A percentile compares a stretch with the other conserved stretches of the same genome.
These are phyloP conservation scores for Annona squamosa DNA, from an alignment of 164 flowering plant species.

Conservation along the genomic window DNA sequence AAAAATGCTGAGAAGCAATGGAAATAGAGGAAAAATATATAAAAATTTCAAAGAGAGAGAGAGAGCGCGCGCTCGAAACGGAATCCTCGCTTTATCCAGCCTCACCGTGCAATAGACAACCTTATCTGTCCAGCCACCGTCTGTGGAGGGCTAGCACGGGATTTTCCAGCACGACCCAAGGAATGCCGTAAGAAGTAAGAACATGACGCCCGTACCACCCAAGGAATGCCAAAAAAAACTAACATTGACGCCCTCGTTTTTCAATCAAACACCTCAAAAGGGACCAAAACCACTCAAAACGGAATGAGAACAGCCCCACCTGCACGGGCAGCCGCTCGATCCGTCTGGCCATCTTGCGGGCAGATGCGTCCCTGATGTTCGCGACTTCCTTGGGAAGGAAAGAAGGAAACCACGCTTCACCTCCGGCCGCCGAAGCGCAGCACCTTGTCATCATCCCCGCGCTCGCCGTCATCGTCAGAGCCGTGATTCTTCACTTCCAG, in stretches of 20 bases:
- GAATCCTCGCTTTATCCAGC: too few species aligned
- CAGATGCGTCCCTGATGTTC: conserved; percentile 58
- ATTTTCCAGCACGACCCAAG: neutral
- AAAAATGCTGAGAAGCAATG: too few species aligned
- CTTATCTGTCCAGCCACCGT: too few species aligned
- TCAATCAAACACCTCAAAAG: neutral
- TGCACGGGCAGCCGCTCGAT: conserved; percentile 69
- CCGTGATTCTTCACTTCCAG: neutral
- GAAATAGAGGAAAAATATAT: too few species aligned
- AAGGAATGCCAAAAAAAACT: neutral
- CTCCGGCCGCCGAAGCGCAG: neutral
- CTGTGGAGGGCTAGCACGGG: neutral
- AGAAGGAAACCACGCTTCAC: conserved; percentile 44
- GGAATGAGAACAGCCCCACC: conserved; percentile 14
- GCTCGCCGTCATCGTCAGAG: neutral
- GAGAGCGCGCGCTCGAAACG: too few species aligned
- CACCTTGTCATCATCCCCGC: neutral
- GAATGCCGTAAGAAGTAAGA: neutral
- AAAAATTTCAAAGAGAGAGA: too few species aligned
- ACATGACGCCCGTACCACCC: too few species aligned
- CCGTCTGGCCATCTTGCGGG: conserved; percentile 59
- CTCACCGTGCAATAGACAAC: too few species aligned
- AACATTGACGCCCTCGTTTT: neutral
- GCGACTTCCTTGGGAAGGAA: conserved; percentile 72
- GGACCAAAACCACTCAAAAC: neutral